phyloP scores from a whole-genome alignment of 768 basidiomycete genomes.

The Galerina sulciceps region DNA sequence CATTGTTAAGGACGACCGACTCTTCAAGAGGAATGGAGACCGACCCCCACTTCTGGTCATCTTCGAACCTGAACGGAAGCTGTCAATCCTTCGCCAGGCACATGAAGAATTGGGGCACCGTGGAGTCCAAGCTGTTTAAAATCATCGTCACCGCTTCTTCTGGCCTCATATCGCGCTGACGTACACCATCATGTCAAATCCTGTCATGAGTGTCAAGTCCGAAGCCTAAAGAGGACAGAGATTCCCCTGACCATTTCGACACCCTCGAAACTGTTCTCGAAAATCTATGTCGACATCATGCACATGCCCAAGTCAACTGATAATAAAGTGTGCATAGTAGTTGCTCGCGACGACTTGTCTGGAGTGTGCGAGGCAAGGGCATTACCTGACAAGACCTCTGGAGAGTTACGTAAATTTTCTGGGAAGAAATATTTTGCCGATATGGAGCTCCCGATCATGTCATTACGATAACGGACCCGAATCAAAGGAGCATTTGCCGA shows the following conservation, averaged over 20 bases:
- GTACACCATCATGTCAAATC: constrained; percentile 19
- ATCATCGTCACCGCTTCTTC: background rate
- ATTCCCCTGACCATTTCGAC: constrained; percentile 25
- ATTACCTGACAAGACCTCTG: constrained; percentile 3
- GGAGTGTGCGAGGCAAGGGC: background rate
- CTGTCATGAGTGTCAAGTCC: constrained; percentile 41
- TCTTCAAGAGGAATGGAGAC: constrained; percentile 6
- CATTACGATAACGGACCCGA: background rate
- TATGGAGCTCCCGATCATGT: background rate
- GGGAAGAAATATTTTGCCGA: background rate
- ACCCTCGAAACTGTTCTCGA: constrained; percentile 26
- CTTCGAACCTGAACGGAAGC: background rate
- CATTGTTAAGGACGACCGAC: background rate
- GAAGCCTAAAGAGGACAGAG: constrained; percentile 19
- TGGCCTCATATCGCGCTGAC: constrained; percentile 10
- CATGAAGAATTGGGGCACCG: background rate
- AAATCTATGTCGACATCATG: constrained; percentile 39
- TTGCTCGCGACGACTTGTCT: constrained; percentile 10
- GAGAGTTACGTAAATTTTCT: constrained; percentile 7
- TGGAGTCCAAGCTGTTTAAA: background rate
- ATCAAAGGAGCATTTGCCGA: constrained; percentile 18
- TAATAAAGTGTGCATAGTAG: constrained; percentile 16
- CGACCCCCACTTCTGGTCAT: constrained; percentile 2
- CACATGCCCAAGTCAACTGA: constrained; percentile 26
- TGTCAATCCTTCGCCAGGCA: background rate